Conservation (phyloP, 805 yeast species). For the Ogataea angusta region DNA sequence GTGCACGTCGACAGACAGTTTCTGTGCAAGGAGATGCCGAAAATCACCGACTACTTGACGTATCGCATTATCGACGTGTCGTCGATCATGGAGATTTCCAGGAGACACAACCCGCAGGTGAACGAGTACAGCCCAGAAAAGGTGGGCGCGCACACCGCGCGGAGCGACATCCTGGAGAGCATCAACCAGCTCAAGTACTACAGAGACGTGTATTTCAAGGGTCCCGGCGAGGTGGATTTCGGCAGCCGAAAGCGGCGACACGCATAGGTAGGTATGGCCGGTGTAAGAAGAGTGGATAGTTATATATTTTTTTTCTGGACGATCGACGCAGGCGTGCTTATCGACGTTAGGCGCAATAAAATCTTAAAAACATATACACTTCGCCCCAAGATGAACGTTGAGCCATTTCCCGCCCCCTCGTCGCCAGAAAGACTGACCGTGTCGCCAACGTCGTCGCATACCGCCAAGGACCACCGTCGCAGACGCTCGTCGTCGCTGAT, state of each 20-base stretch:
- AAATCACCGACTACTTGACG: constrained; percentile 52
- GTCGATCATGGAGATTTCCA: constrained; percentile 75
- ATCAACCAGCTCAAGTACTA: constrained; percentile 81
- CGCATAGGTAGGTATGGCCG: neutral
- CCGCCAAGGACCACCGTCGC: constrained; percentile 36
- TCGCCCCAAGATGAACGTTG: constrained; percentile 18
- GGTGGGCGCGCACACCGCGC: constrained; percentile 77
- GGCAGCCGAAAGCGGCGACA: constrained; percentile 3
- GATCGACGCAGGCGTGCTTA: constrained; percentile 9
- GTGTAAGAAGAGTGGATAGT: neutral
- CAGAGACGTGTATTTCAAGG: constrained; percentile 55
- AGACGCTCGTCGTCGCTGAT: constrained; percentile 86
- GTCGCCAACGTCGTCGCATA: constrained; percentile 34
- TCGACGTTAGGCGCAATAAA: constrained; percentile 7
- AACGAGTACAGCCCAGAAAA: constrained; percentile 60
- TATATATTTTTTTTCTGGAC: neutral
- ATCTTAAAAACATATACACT: neutral
- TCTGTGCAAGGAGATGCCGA: constrained; percentile 80
- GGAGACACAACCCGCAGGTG: constrained; percentile 69
- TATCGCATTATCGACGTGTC: constrained; percentile 91
- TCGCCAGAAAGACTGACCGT: constrained; percentile 33
- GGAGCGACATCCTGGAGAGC: constrained; percentile 83
- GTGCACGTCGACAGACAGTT: constrained; percentile 89
- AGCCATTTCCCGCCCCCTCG: constrained; percentile 33
- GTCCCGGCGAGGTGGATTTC: constrained; percentile 16